A percentile compares a stretch with the other conserved stretches of the same genome.
Evolutionary conservation across 148 eudicot species (phyloP).

Genomic region (Camellia lanceoleosa): DNA sequence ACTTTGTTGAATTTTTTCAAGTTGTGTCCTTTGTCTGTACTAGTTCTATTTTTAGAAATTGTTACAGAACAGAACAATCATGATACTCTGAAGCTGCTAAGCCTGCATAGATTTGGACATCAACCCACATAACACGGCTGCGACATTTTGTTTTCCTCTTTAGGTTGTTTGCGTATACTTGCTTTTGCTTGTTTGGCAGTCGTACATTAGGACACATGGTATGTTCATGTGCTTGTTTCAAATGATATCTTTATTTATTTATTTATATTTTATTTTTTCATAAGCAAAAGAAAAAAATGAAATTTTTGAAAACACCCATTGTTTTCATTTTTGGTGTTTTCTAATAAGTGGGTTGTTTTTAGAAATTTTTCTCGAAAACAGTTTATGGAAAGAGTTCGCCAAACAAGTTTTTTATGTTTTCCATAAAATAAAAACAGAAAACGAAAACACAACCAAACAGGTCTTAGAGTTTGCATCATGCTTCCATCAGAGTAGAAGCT

Average conservation of each 20-base stretch:
- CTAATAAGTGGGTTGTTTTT: too few relatives aligned
- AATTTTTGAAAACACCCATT: too few relatives aligned
- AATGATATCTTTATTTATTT: not conserved
- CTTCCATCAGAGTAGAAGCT: not conserved
- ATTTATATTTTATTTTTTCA: not conserved
- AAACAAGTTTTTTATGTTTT: too few relatives aligned
- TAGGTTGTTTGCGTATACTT: not conserved
- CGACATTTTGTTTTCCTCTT: not conserved
- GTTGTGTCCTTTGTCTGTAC: not conserved
- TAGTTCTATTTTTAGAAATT: not conserved
- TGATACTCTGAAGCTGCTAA: not conserved
- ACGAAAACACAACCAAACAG: too few relatives aligned
- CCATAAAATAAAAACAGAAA: too few relatives aligned
- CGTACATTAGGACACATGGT: not conserved
- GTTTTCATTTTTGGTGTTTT: too few relatives aligned
- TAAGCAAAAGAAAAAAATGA: not conserved
- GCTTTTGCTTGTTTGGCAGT: not conserved
- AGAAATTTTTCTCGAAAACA: too few relatives aligned
- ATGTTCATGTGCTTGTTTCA: not conserved
- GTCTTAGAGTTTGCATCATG: not conserved
- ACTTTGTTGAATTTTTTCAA: not conserved
- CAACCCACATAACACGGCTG: not conserved
- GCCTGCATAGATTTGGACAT: not conserved
- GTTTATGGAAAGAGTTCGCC: too few relatives aligned
- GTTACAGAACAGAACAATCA: not conserved